Base-by-base conservation (phyloP, 495 filamentous ascomycete genomes). In the Penicillium malachiteum region DNA sequence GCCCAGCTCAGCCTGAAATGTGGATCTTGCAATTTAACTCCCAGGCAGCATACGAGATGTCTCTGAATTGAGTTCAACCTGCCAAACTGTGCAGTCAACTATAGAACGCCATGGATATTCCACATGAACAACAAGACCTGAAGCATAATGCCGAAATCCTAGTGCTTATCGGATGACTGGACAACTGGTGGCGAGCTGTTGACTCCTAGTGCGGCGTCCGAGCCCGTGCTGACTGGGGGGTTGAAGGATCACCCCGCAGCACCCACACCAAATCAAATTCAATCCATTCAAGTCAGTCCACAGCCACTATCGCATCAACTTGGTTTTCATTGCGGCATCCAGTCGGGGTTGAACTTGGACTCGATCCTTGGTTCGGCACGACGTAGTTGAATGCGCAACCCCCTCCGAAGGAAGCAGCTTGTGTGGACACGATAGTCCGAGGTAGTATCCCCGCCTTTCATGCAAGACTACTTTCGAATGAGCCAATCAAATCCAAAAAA, bases 21-120 rank as follows among this genome's bases (percentile, higher is more conserved):
- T 62, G 59, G 59, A 58, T 37, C 55, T 7, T 41, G 53, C 53
- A 56, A 56, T 63, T 53, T 48, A 55, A 54, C 50, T 56, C 54
- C 42, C 50, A 51, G 57, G 54, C 50, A 59, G 21, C 35, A 43
- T 55, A 49, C 40, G 59, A 52, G 31, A 21, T 33, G 38, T 37
- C 17, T 40, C 43, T 9, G 44, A 64, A 58, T 51, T 59, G 59
- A 62, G 38, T 64, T 64, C 56, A 34, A 46, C 48, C 11, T 26
- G 35, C 21, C 54, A 32, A 37, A 37, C 34, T 45, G 34, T 38
- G 16, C 31, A 13, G 38, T 30, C 32, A 43, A 18, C 17, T 33
- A 33, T 41, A 17, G 46, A 49, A 16, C 16, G 39, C 46, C 38
- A 43, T 31, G 18, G 39, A 31, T 10, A 5, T 21, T 43, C 16